A percentile compares a stretch with the other conserved stretches of the same genome.
phyloP scores from a whole-genome alignment of 2,329 filamentous ascomycete species.

The Atkinsonella texensis region DNA sequence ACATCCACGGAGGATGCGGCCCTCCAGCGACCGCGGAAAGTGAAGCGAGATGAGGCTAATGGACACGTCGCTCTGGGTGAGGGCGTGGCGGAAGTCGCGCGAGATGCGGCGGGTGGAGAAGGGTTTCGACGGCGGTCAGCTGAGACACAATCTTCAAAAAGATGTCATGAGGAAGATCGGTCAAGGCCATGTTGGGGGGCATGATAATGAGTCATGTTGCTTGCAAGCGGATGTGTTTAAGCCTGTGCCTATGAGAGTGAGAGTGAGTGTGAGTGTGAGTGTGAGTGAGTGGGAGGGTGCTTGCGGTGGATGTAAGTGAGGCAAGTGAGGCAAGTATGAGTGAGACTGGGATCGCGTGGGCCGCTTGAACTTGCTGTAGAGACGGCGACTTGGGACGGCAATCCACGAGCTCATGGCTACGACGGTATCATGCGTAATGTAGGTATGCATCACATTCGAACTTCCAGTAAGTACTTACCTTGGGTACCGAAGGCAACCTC shows the following conservation, averaged over 20 bases:
- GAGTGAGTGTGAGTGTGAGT: too few relatives aligned
- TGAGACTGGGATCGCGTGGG: background rate
- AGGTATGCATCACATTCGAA: background rate
- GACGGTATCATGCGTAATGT: background rate
- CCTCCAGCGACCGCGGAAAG: slow-evolving; percentile 42
- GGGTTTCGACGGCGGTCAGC: slow-evolving; percentile 36
- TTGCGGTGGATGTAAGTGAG: too few relatives aligned
- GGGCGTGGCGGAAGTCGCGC: slow-evolving; percentile 33
- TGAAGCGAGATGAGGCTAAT: slow-evolving; percentile 34
- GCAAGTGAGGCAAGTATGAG: too few relatives aligned
- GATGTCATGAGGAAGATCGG: slow-evolving; percentile 42
- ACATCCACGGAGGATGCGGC: slow-evolving; percentile 24
- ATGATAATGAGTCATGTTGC: background rate
- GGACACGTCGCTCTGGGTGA: slow-evolving; percentile 34
- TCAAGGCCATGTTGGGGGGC: background rate
- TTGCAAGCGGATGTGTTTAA: background rate
- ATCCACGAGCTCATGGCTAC: background rate
- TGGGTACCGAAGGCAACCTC: too few relatives aligned
- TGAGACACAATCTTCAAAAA: slow-evolving; percentile 41
- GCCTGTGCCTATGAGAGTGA: background rate
- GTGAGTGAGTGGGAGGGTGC: too few relatives aligned
- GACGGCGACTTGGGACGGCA: background rate
- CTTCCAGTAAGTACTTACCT: too few relatives aligned
- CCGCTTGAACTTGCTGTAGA: background rate
- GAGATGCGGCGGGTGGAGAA: slow-evolving; percentile 43